Evolutionary conservation across 345 rosid genomes (phyloP), one percentile per base, ranked within the genome.

Genomic region (Zanthoxylum bungeanum): DNA sequence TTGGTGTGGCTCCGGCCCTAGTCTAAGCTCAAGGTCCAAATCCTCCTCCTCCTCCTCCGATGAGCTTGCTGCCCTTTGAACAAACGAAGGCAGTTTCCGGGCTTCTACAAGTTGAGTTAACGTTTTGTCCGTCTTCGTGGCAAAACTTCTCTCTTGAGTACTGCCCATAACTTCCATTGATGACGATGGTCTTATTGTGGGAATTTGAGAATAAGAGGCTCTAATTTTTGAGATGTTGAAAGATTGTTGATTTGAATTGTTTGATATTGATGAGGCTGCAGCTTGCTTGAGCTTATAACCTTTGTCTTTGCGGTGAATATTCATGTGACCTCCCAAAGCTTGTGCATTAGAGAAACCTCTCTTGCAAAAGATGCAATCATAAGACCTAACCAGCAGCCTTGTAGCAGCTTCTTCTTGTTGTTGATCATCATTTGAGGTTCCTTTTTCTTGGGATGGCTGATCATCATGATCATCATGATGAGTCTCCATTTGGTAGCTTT

Each of bases 281-380:
- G 74, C 34, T 57, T 84, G 83, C 71, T 85, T 88, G 76, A 88
- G 85, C 74, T 82, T 88, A 67, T n/a, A n/a, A n/a, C 87, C 92
- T 75, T 88, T 91, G 82, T 91, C 89, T 82, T 83, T 84, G 64
- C 98, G 84, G 74, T 93, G 97, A 64, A 93, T 89, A 73, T 93
- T 93, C 98, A 93, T 91, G 82, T 93, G 98, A 5, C 97, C 97
- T 0, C 98, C 98, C 10, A 93, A 80, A 63, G 97, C 98, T 73
- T 91, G 98, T 39, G 98, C 97, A 76, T 83, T 93, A 27, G 96
- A 83, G 81, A 93, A 93, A 17, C 98, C 97, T 78, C 96, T 87
- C 84, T 85, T 87, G 80, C 98, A 93, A 70, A 89, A 93, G 66
- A 79, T 80, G 76, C 98, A 93, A 64, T 85, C 86, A 47, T 91